A percentile compares a stretch with the other conserved stretches of the same genome.
These are phyloP conservation scores for Amanita brunnescens DNA, from an alignment of 768 basidiomycete genomes.

Conservation along the genomic window DNA sequence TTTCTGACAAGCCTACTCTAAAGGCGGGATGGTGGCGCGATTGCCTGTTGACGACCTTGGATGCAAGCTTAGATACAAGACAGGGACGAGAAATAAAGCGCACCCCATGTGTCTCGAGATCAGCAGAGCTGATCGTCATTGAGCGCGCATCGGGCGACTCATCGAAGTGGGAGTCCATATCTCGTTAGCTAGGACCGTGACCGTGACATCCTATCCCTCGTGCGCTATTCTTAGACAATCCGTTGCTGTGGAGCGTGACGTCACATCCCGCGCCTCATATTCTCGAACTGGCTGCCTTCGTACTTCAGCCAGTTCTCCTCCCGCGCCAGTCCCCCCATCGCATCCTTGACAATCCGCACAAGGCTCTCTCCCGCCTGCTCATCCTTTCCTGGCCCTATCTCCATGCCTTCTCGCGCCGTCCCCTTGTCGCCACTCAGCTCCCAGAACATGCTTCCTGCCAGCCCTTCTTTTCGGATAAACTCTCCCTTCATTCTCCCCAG, in stretches of 20 bases:
- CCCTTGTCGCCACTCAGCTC: constrained; percentile 87
- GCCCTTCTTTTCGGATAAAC: constrained; percentile 65
- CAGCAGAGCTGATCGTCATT: constrained; percentile 73
- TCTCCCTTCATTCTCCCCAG: constrained; percentile 67
- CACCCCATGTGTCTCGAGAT: constrained; percentile 72
- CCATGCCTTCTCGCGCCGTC: constrained; percentile 58
- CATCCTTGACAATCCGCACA: constrained; percentile 63
- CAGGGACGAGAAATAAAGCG: constrained; percentile 16
- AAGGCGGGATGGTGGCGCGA: constrained; percentile 57
- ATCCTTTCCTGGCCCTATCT: constrained; percentile 67
- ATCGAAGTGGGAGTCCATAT: constrained; percentile 33
- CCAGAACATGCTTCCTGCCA: constrained; percentile 95
- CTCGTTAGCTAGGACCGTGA: neutral
- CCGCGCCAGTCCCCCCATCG: constrained; percentile 66
- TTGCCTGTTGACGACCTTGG: constrained; percentile 62
- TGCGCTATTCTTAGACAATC: too few species aligned
- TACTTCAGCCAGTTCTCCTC: constrained; percentile 80
- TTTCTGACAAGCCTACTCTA: constrained; percentile 69
- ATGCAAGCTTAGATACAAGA: constrained; percentile 2
- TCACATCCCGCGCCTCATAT: constrained; percentile 64
- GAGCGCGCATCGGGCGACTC: constrained; percentile 74
- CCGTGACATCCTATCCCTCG: neutral
- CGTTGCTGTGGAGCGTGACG: constrained; percentile 8
- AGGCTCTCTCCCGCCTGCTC: constrained; percentile 62
- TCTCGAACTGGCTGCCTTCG: constrained; percentile 68